Base-by-base conservation (phyloP, 2,329 filamentous ascomycete species). In the Curvularia spicifera region DNA sequence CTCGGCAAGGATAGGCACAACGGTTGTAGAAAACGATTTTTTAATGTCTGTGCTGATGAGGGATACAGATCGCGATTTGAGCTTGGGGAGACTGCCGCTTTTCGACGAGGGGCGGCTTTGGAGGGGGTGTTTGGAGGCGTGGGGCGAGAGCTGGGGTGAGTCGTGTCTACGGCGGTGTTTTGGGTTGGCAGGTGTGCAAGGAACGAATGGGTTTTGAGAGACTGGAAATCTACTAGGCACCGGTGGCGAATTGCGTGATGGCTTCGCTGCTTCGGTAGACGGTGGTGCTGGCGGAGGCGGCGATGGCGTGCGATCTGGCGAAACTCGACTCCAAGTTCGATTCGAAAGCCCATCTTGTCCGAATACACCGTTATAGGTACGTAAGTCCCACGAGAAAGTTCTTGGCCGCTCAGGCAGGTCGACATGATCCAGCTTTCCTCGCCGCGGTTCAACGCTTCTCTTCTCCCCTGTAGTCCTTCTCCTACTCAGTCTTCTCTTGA, bases 401-500 rank as follows among this genome's bases (percentile, higher is more conserved):
- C 55, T 48, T 45, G 39, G 4, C 35, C 39, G 20, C 5, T 33
- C 37, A 13, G 50, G n/a, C 6, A 26, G 18, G n/a, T 24, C 29
- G 2, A 15, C 5, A 6, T 35, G 15, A 8, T 53, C 55, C 39
- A 13, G 4, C 12, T 28, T 49, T 49, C 33, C 35, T 33, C 49
- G 46, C 22, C 46, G 44, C 6, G 56, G 45, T 13, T 54, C 52
- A 18, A 35, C 22, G 22, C 33, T 51, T 33, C 28, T 35, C 6
- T 35, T 20, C 10, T 56, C 45, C n/a, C 20, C 42, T 1, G 24
- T 2, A 8, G 39, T 4, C 9, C 42, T 45, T 35, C n/a, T 59
- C 24, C 24, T 46, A 24, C 50, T 57, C 4, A 57, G 55, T n/a
- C n/a, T 44, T 5, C 44, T 39, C 18, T 24, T 48, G 20, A 59